phyloP scores from a whole-genome alignment of 2,329 filamentous ascomycete genomes.

The Herpomyces periplanetae region DNA sequence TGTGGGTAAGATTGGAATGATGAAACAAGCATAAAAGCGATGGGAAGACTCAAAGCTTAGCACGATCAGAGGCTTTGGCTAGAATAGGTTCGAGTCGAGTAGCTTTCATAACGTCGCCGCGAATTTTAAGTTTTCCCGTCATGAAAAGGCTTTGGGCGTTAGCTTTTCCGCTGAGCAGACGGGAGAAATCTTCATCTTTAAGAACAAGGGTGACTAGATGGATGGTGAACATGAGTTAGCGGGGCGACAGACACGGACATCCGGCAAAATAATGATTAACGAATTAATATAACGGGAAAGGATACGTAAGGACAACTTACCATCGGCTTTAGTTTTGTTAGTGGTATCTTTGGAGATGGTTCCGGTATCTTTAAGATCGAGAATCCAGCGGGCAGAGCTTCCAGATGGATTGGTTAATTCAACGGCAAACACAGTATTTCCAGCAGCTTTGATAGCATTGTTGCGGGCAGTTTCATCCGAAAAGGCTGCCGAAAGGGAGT shows the following conservation, averaged over 20 bases:
- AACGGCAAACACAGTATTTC: constrained; percentile 62
- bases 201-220: constrained; percentile 37
- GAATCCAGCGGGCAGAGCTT: constrained; percentile 53
- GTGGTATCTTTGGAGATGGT: constrained; percentile 32
- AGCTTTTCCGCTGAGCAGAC: constrained; percentile 46
- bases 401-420: constrained; percentile 54
- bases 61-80: constrained; percentile 46
- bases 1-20: too few relatives aligned
- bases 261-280: background rate
- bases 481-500: constrained; percentile 38
- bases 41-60: constrained; percentile 61
- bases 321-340: constrained; percentile 34
- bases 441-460: constrained; percentile 56
- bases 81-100: constrained; percentile 80
- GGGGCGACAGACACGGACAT: constrained; percentile 1
- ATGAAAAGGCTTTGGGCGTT: constrained; percentile 90
- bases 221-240: background rate
- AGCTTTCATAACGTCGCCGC: constrained; percentile 92
- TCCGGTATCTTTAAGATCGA: constrained; percentile 72
- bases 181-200: constrained; percentile 49
- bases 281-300: background rate
- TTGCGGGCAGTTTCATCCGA: constrained; percentile 31
- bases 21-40: too few relatives aligned
- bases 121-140: constrained; percentile 92
- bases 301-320: constrained; percentile 12